These are phyloP conservation scores for Curvularia lunata DNA, from an alignment of 2,329 filamentous ascomycete genomes.

Conservation along the genomic window DNA sequence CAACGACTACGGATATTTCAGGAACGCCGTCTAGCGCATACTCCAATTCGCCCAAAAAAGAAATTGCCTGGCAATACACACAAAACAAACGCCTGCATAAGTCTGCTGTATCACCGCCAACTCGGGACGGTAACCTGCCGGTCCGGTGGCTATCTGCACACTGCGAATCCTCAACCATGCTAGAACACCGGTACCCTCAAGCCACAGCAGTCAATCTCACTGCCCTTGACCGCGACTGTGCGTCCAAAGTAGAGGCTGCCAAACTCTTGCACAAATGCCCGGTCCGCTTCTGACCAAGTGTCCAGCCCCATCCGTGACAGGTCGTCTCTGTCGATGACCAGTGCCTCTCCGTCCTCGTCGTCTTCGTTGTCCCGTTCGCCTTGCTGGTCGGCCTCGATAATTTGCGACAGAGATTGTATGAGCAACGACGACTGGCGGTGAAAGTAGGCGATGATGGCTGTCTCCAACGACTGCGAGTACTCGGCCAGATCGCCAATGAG, in stretches of 20 bases:
- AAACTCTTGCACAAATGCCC: conserved; percentile 70
- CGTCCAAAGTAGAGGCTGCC: conserved; percentile 70
- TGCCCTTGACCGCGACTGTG: conserved; percentile 67
- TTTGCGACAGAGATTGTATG: conserved; percentile 66
- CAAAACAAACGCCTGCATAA: conserved; percentile 1
- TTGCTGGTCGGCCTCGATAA: conserved; percentile 61
- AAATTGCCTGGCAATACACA: neutral
- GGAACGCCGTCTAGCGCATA: conserved; percentile 10
- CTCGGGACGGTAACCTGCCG: conserved; percentile 15
- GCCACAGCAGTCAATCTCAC: conserved; percentile 76
- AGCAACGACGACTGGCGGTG: conserved; percentile 74
- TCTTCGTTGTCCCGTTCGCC: conserved; percentile 45
- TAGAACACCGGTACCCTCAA: conserved; percentile 60
- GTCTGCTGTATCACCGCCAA: neutral
- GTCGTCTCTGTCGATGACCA: conserved; percentile 68
- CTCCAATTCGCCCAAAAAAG: conserved; percentile 6
- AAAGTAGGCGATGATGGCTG: conserved; percentile 80
- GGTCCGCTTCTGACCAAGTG: conserved; percentile 74
- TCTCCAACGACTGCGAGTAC: conserved; percentile 61
- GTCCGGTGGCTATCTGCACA: conserved; percentile 5
- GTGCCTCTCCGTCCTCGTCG: conserved; percentile 27
- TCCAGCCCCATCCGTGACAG: conserved; percentile 77
- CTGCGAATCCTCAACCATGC: conserved; percentile 2
- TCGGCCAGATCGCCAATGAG: conserved; percentile 53
- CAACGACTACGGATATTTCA: conserved; percentile 16